phyloP scores from a whole-genome alignment of 108 stramenopile genomes.

The Craspedostauros australis region DNA sequence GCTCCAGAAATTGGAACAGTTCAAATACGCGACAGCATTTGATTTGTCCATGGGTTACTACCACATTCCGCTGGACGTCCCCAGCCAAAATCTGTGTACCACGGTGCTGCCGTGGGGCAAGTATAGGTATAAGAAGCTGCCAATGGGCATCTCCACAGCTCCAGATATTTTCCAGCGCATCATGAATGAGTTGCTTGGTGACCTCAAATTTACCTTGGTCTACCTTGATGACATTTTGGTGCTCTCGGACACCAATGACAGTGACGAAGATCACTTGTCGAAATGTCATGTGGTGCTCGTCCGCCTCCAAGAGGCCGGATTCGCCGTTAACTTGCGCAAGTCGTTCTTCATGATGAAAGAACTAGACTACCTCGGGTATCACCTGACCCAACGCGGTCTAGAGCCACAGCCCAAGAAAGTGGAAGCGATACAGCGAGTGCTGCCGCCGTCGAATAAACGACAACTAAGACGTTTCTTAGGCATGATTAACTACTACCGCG shows the following conservation, averaged over 20 bases:
- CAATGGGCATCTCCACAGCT: conserved; percentile 29
- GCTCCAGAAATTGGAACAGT: conserved; percentile 25
- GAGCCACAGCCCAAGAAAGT: conserved; percentile 28
- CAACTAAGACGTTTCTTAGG: conserved; percentile 29
- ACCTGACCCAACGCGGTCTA: conserved; percentile 8
- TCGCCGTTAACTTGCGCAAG: conserved; percentile 18
- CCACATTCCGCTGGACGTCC: conserved; percentile 13
- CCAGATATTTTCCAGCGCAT: conserved; percentile 37
- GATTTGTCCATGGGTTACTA: conserved; percentile 53
- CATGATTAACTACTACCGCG: conserved; percentile 41
- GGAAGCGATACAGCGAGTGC: conserved; percentile 28
- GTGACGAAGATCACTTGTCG: conserved; percentile 19
- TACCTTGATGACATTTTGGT: conserved; percentile 38
- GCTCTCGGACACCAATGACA: conserved; percentile 13
- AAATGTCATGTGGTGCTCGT: conserved; percentile 15
- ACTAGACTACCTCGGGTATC: conserved; percentile 18
- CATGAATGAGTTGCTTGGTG: conserved; percentile 22
- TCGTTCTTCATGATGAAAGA: conserved; percentile 3
- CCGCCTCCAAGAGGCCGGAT: conserved; percentile 10
- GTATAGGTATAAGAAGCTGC: conserved; percentile 25
- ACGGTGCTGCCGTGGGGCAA: conserved; percentile 39
- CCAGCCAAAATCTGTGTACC: conserved; percentile 15
- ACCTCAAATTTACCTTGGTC: conserved; percentile 13
- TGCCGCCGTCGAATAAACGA: conserved; percentile 11
- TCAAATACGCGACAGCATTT: conserved; percentile 32